phyloP scores from a whole-genome alignment of 257 asterid genomes.

The Orobanche coerulescens region DNA sequence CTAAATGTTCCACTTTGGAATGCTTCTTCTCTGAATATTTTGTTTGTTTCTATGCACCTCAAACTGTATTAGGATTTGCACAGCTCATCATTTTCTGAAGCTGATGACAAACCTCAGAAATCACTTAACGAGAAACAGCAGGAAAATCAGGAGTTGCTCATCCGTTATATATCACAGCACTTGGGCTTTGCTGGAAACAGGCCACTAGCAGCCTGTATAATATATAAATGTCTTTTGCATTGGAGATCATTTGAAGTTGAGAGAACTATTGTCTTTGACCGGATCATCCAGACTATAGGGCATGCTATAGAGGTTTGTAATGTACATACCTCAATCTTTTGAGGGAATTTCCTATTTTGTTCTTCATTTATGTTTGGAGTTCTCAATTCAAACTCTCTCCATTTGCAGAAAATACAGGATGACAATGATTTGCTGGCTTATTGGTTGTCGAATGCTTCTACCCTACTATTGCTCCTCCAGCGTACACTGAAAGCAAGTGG shows the following conservation, averaged over 20 bases:
- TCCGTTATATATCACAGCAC: conserved; percentile 75
- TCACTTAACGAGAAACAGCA: conserved; percentile 95
- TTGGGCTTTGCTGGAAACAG: conserved; percentile 82
- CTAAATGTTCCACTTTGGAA: conserved; percentile 16
- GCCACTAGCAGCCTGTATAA: conserved; percentile 93
- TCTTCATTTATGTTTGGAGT: conserved; percentile 9
- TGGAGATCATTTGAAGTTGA: conserved; percentile 99
- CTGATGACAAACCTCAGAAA: conserved; percentile 91
- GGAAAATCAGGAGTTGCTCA: conserved; percentile 88
- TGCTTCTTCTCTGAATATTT: conserved; percentile 14
- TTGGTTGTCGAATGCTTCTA: conserved; percentile 97
- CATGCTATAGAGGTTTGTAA: conserved; percentile 88
- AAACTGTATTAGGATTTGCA: conserved; percentile 68
- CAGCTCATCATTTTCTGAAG: conserved; percentile 66
- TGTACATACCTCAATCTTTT: conserved; percentile 17
- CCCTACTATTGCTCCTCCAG: conserved; percentile 83
- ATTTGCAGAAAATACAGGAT: conserved; percentile 69
- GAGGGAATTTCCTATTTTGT: conserved; percentile 16
- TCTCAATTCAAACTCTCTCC: conserved; percentile 17
- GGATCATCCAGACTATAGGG: conserved; percentile 91
- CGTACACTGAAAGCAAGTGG: conserved; percentile 97
- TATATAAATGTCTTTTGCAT: conserved; percentile 90
- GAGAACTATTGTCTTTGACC: conserved; percentile 86
- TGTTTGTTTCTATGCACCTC: conserved; percentile 19
- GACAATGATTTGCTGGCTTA: conserved; percentile 85